These are phyloP conservation scores for Pestalotiopsis sp. DNA, from an alignment of 2,329 filamentous ascomycete species.

Conservation along the genomic window DNA sequence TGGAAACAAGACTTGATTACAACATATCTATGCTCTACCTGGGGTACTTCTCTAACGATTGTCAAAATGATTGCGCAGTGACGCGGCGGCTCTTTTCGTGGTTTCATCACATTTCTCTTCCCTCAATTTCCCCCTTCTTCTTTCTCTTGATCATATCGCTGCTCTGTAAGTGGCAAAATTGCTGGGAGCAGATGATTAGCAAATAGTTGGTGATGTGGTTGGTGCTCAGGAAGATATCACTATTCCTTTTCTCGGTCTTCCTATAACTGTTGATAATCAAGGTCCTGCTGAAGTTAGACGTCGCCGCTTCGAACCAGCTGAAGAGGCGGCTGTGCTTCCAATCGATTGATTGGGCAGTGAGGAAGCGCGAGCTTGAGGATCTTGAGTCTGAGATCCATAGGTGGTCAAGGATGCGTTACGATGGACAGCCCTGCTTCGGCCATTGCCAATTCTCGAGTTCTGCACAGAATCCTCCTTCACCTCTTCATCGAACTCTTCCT, in stretches of 20 bases:
- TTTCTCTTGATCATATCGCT: background rate
- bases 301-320: background rate
- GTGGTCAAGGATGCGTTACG: background rate
- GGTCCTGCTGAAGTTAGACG: background rate
- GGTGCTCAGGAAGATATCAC: background rate
- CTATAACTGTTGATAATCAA: background rate
- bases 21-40: background rate
- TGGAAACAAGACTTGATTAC: conserved; percentile 1
- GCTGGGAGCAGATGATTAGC: background rate
- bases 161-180: background rate
- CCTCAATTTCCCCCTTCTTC: background rate
- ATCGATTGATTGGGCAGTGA: background rate
- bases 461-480: conserved; percentile 8
- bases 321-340: background rate
- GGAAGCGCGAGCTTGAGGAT: background rate
- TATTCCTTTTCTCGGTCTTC: background rate
- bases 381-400: background rate
- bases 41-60: background rate
- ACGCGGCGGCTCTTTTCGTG: background rate
- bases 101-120: background rate
- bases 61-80: background rate
- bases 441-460: conserved; percentile 1
- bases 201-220: background rate
- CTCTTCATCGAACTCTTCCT: conserved; percentile 4
- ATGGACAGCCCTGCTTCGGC: background rate